These are phyloP conservation scores for Blastomyces gilchristii DNA, from an alignment of 2,329 filamentous ascomycete genomes.

Conservation along the genomic window DNA sequence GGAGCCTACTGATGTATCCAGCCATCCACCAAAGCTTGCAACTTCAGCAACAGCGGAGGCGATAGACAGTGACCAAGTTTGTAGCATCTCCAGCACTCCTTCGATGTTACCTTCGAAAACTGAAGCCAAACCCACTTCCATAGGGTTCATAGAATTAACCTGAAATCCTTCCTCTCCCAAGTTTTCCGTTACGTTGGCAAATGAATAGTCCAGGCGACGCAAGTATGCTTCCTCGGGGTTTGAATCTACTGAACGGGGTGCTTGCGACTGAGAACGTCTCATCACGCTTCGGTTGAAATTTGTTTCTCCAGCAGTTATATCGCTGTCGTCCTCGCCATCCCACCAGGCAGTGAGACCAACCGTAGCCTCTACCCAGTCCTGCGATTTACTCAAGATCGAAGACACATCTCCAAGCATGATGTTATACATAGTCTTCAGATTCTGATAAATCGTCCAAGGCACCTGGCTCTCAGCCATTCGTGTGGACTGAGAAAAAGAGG, in stretches of 20 bases:
- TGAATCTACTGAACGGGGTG: conserved; percentile 36
- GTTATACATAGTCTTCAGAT: conserved; percentile 67
- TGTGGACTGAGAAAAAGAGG: conserved; percentile 55
- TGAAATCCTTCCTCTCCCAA: conserved; percentile 55
- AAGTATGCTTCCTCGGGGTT: conserved; percentile 59
- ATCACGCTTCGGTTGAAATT: conserved; percentile 11
- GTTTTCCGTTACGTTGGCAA: conserved; percentile 55
- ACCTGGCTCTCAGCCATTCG: conserved; percentile 73
- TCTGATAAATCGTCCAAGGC: conserved; percentile 84
- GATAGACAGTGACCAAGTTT: conserved; percentile 69
- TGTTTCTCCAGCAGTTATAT: conserved; percentile 23
- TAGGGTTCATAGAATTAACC: conserved; percentile 61
- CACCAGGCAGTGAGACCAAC: conserved; percentile 82
- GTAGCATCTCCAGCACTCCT: conserved; percentile 61
- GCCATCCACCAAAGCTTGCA: conserved; percentile 73
- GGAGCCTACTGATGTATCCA: conserved; percentile 50
- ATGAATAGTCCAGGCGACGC: conserved; percentile 59
- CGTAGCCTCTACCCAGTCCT: conserved; percentile 88
- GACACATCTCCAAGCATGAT: conserved; percentile 66
- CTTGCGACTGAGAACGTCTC: conserved; percentile 27
- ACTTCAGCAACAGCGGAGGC: conserved; percentile 72
- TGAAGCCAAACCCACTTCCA: conserved; percentile 74
- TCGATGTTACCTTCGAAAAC: conserved; percentile 74
- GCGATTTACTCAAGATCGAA: conserved; percentile 64
- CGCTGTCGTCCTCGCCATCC: conserved; percentile 62